Evolutionary conservation across 352 stramenopile genomes (phyloP), one percentile per base, ranked within the genome.

Genomic region (Globisporangium sylvaticum): DNA sequence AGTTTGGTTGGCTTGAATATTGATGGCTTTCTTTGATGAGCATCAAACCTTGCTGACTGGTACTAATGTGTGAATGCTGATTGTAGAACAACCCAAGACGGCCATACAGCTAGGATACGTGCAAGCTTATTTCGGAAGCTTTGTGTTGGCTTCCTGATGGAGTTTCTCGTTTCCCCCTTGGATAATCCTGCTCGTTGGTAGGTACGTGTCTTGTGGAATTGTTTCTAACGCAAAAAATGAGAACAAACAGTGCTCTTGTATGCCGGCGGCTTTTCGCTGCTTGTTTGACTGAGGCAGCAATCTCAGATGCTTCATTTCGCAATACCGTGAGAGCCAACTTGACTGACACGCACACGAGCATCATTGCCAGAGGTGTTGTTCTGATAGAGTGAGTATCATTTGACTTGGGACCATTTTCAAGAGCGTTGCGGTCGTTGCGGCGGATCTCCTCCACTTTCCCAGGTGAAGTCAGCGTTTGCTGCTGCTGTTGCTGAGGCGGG

Each of bases 51-150:
- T 20, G 20, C n/a, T 42, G 9, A 14, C 44, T 58, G 29, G 15
- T 44, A 4, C 32, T 12, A 22, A 4, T 52, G 8, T 24, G 14
- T 46, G 34, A 12, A 25, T 39, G 31, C 14, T 62, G 3, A 6
- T 53, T 25, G 10, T 39, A 72, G 67, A 72, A 72, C 55, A 72
- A 72, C 20, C 67, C 67, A 2, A 55, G 67, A 24, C 54, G 67
- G 10, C 67, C 61, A n/a, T 72, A 71, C 62, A 72, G 42, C 63
- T 72, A 42, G 56, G 24, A 8, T 20, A 20, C 24, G 3, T 42
- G 25, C 10, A 34, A 34, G 32, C 8, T 18, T 42, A 6, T 29
- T 8, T 15, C 7, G 3, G 34, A 27, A 48, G 39, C 8, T 7
- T 3, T 32, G 34, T 18, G 6, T 25, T 8, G 44, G 20, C 1